These are phyloP conservation scores for Globisporangium acanthophoron DNA, from an alignment of 352 stramenopile genomes.

Conservation along the genomic window DNA sequence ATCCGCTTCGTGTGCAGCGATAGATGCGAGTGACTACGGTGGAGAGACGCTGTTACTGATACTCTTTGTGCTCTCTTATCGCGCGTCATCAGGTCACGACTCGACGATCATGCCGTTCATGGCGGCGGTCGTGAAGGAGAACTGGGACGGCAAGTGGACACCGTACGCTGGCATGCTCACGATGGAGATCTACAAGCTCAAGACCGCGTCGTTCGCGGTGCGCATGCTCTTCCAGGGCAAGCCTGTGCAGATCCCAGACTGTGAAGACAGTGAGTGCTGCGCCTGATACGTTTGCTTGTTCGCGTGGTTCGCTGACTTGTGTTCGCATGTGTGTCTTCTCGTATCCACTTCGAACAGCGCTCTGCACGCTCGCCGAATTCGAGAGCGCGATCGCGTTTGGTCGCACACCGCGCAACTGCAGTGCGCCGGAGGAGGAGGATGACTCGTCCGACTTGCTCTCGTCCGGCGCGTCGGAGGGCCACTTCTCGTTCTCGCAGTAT, in stretches of 20 bases:
- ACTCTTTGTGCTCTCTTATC: not conserved
- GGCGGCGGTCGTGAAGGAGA: slow-evolving; percentile 55
- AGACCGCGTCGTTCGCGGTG: slow-evolving; percentile 39
- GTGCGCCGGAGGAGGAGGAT: slow-evolving; percentile 21
- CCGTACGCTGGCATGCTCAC: slow-evolving; percentile 74
- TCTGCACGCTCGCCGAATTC: slow-evolving; percentile 66
- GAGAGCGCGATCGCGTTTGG: slow-evolving; percentile 50
- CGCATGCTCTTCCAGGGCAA: slow-evolving; percentile 77
- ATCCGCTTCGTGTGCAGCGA: not conserved
- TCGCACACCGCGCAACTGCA: slow-evolving; percentile 48
- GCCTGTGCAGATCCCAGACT: slow-evolving; percentile 63
- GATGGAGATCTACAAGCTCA: slow-evolving; percentile 81
- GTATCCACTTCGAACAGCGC: slow-evolving; percentile 11
- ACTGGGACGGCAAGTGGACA: slow-evolving; percentile 82
- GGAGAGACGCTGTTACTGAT: not conserved
- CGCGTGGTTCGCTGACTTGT: not conserved
- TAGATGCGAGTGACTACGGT: not conserved
- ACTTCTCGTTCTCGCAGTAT: slow-evolving; percentile 33
- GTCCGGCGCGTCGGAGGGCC: not conserved
- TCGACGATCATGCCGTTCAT: slow-evolving; percentile 86
- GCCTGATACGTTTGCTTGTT: not conserved
- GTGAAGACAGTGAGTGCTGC: slow-evolving; percentile 50
- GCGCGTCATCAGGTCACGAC: slow-evolving; percentile 42
- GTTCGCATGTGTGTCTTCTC: not conserved
- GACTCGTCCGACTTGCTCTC: slow-evolving; percentile 24